A percentile compares a stretch with the other conserved stretches of the same genome.
These are phyloP conservation scores for Mycena polygramma DNA, from an alignment of 768 basidiomycete genomes.

Conservation along the genomic window DNA sequence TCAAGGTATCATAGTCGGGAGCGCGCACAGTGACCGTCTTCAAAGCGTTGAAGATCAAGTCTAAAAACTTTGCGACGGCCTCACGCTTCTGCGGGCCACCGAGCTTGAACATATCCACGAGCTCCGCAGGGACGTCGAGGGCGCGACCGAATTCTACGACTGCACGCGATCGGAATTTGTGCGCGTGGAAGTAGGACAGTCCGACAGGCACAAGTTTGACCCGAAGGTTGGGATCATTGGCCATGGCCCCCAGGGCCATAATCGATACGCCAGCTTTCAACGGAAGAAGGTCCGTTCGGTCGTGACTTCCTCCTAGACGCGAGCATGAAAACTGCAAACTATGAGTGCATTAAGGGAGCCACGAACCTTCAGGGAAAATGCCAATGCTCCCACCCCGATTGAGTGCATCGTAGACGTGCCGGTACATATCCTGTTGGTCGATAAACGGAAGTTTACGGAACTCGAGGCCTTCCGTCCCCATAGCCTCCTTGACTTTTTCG, in stretches of 20 bases:
- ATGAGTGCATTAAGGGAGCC: not conserved
- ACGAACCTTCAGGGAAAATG: slow-evolving; percentile 96
- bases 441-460: slow-evolving; percentile 91
- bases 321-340: not conserved
- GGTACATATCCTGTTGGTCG: slow-evolving; percentile 96
- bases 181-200: slow-evolving; percentile 79
- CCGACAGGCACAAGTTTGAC: slow-evolving; percentile 95
- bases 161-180: slow-evolving; percentile 94
- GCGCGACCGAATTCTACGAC: slow-evolving; percentile 97
- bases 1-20: slow-evolving; percentile 97
- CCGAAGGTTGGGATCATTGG: slow-evolving; percentile 84
- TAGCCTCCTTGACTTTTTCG: slow-evolving; percentile 74
- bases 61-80: slow-evolving; percentile 89
- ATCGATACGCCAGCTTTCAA: slow-evolving; percentile 97
- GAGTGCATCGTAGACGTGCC: slow-evolving; percentile 89
- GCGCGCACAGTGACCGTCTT: slow-evolving; percentile 97
- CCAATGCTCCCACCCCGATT: slow-evolving; percentile 92
- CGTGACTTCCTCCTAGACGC: slow-evolving; percentile 91
- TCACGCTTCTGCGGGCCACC: slow-evolving; percentile 92
- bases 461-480: slow-evolving; percentile 72
- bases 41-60: slow-evolving; percentile 91
- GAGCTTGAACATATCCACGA: slow-evolving; percentile 90
- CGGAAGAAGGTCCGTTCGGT: slow-evolving; percentile 95
- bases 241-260: slow-evolving; percentile 99
- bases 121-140: slow-evolving; percentile 89